A percentile compares a stretch with the other conserved stretches of the same genome.
Conservation (phyloP, 257 asterid species). For the Solanum commersonii region DNA sequence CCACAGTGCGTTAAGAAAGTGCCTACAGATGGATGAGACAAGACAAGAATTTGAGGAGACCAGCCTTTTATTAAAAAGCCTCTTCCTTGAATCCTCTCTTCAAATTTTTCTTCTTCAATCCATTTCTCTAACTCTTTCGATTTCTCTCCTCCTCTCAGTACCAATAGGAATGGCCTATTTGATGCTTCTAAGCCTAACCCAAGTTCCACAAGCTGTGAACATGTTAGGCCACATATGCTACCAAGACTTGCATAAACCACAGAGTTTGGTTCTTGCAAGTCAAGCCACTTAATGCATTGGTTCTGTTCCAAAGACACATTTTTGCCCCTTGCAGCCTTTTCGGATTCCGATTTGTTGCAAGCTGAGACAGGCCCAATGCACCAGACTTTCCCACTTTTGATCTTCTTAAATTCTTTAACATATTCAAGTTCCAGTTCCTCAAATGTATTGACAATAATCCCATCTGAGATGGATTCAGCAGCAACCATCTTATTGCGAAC, state of each 20-base stretch:
- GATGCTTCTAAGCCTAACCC: conserved; percentile 34
- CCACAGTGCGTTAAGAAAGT: conserved; percentile 82
- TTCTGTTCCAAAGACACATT: conserved; percentile 4
- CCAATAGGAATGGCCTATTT: conserved; percentile 33
- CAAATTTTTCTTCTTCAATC: conserved; percentile 46
- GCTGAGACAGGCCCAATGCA: conserved; percentile 59
- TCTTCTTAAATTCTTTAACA: conserved; percentile 18
- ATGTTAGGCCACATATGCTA: conserved; percentile 18
- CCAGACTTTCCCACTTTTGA: conserved; percentile 39
- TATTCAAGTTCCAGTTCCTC: conserved; percentile 37
- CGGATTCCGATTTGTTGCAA: conserved; percentile 14
- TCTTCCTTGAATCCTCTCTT: conserved; percentile 37
- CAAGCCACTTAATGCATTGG: conserved; percentile 30
- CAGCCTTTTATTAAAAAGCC: conserved; percentile 69
- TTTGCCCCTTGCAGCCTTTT: conserved; percentile 34
- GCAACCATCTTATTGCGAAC: conserved; percentile 23
- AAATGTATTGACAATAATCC: conserved; percentile 38
- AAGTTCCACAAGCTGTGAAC: conserved; percentile 22
- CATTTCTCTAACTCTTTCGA: conserved; percentile 44
- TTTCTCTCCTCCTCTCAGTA: conserved; percentile 25
- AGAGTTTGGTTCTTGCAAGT: conserved; percentile 13
- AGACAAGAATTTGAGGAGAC: conserved; percentile 75
- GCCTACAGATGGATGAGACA: conserved; percentile 49
- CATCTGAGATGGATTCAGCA: conserved; percentile 24
- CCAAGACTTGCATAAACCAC: conserved; percentile 39